Evolutionary conservation across 2,329 filamentous ascomycete genomes (phyloP), one percentile per base, ranked within the genome.

Genomic region (Exophiala alcalophila): DNA sequence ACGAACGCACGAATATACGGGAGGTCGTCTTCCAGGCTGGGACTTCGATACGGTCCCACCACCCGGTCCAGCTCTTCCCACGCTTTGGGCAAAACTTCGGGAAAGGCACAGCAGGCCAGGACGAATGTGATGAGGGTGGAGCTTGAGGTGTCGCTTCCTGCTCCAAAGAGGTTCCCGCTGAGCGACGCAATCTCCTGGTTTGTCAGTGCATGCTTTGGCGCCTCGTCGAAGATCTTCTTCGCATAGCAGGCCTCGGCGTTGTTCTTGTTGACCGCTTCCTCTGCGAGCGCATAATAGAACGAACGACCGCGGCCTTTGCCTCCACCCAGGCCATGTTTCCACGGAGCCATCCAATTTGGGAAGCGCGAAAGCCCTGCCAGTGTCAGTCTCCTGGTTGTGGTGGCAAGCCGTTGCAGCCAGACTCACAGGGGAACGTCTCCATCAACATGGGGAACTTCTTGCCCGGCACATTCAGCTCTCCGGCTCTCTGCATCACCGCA

Each of bases 371-470:
- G 63, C 25, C 68, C 56, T 47, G 19, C n/a, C n/a, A n/a, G n/a
- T 6, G 2, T 3, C 12, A 56, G 14, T 18, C 7, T 16, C 21
- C 16, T 19, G 34, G 18, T 8, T 28, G 8, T 7, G 31, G 20
- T n/a, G 16, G 11, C 8, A 18, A 19, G 11, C 9, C 7, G 16
- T 4, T 4, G 16, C 7, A 18, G 14, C 1, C 2, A 7, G 12
- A 44, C 45, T 37, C 29, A 48, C 45, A 23, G 1, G 72, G 72
- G 40, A 77, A 77, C 0, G 74, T 77, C 57, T 78, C 75, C 65
- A 79, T 68, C 19, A 80, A 59, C 72, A 72, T 77, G 16, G 73
- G 76, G 52, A 76, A 78, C 0, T 61, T 70, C 60, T 78, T 79
- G 14, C 72, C 71, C 0, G 72, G 72, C 25, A 74, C 72, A 50